Base-by-base conservation (phyloP, 1,139 yeast genomes). In the Kurtzmaniella quercitrusa region DNA sequence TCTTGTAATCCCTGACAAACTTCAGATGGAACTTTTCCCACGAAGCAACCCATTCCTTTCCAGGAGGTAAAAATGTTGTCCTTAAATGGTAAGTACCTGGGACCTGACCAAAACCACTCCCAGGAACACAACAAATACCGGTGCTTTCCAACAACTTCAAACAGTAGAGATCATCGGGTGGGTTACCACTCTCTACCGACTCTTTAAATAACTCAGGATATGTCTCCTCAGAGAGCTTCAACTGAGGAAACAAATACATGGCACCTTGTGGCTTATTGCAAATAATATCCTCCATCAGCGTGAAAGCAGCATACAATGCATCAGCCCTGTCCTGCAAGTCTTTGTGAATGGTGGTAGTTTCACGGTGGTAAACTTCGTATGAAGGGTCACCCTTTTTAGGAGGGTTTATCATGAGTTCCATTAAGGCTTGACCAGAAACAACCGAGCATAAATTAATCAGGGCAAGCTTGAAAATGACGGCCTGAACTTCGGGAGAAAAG, bases 111-210 rank as follows among this genome's bases (percentile, higher is more conserved):
- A 93, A 94, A 1, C 98, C 98, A 38, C 90, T 82, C 37, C 98
- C 99, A 27, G 98, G 98, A 49, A 93, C 95, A 44, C 95, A 89
- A 66, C 98, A 94, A 50, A 93, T 90, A 55, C 98, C 99, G n/a
- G 98, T 90, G 44, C 66, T 63, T 54, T 91, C 93, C 52, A 93
- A 74, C 48, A 93, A 69, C 54, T 85, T 82, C 60, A 84, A 74
- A 64, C 97, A 90, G 69, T 93, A 94, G 51, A 86, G 77, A 59
- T 87, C 96, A 62, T 94, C 98, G 34, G 91, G 82, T 40, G 78
- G 73, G 55, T 78, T 60, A 23, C 78, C 79, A 31, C 65, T 60
- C 42, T 72, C 70, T 40, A 68, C 66, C 25, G 97, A 95, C 41
- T 73, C 75, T 17, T 70, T 72, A 43, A 79, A 72, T 18, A 91